phyloP scores from a whole-genome alignment of 1,284 basidiomycete species.

The Ganoderma boninense region DNA sequence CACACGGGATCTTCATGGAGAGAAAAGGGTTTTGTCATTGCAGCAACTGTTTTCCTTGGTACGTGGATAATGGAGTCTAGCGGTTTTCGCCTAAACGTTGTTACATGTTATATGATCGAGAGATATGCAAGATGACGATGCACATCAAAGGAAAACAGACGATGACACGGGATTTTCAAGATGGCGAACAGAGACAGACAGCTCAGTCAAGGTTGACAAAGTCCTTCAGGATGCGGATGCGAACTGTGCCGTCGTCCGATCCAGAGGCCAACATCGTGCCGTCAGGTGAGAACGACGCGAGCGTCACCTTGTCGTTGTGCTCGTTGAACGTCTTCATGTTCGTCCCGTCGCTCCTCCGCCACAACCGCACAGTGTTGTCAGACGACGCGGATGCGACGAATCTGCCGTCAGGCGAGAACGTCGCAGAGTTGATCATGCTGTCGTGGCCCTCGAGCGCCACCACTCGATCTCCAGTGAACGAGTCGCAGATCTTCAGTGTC shows the following conservation, averaged over 20 bases:
- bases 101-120: not conserved
- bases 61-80: not conserved
- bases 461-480: conserved; percentile 28
- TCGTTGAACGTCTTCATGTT: conserved; percentile 19
- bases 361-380: conserved; percentile 38
- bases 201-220: not conserved
- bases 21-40: not conserved
- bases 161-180: not conserved
- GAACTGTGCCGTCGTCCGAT: conserved; percentile 29
- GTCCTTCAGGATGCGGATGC: conserved; percentile 15
- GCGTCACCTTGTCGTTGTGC: conserved; percentile 30
- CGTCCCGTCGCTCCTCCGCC: conserved; percentile 28
- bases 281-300: conserved; percentile 30
- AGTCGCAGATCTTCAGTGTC: conserved; percentile 25
- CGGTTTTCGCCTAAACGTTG: not conserved
- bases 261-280: conserved; percentile 26
- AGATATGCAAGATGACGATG: not conserved
- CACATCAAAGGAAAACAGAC: not conserved
- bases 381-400: conserved; percentile 33
- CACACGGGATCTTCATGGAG: not conserved
- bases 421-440: conserved; percentile 30
- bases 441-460: conserved; percentile 29
- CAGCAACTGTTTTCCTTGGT: not conserved
- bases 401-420: conserved; percentile 35
- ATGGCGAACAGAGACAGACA: not conserved